Evolutionary conservation across 345 rosid genomes (phyloP).

Genomic region (Rubroshorea leprosula): DNA sequence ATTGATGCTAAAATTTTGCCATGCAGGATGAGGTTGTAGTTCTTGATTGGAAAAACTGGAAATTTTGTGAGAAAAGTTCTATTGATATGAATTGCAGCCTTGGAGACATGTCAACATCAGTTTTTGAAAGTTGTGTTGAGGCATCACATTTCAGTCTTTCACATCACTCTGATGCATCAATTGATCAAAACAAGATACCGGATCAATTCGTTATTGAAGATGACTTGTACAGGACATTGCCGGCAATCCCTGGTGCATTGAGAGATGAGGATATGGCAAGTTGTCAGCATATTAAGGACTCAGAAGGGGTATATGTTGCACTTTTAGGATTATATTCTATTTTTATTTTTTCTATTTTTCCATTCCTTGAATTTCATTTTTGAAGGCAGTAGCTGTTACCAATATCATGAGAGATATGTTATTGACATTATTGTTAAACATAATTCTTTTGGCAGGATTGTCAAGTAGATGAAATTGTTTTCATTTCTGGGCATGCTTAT

Average conservation of each 20-base stretch:
- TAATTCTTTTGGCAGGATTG: too few species aligned
- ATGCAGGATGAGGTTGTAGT: slow-evolving; percentile 38
- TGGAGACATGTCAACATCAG: slow-evolving; percentile 25
- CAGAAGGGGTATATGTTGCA: slow-evolving; percentile 30
- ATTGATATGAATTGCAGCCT: slow-evolving; percentile 10
- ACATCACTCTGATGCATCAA: slow-evolving; percentile 18
- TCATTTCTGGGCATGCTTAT: slow-evolving; percentile 13
- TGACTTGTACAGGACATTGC: slow-evolving; percentile 24
- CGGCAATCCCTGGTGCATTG: slow-evolving; percentile 19
- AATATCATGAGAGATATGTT: neutral
- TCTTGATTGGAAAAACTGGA: slow-evolving; percentile 80
- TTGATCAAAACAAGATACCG: slow-evolving; percentile 22
- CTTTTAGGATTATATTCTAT: neutral
- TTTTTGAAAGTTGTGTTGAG: slow-evolving; percentile 24
- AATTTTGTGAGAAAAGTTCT: slow-evolving; percentile 36
- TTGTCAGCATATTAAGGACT: slow-evolving; percentile 24
- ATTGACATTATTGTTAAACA: neutral
- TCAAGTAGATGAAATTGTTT: too few species aligned
- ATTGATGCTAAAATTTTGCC: slow-evolving; percentile 9
- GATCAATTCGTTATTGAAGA: slow-evolving; percentile 27
- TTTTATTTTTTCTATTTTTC: slow-evolving; percentile 7
- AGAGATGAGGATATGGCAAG: slow-evolving; percentile 27
- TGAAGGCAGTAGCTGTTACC: slow-evolving; percentile 4
- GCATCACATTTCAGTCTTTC: slow-evolving; percentile 36
- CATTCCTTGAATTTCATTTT: slow-evolving; percentile 7